Conservation (phyloP, 202 grass and related monocot species). For the Carex sylvatica region DNA sequence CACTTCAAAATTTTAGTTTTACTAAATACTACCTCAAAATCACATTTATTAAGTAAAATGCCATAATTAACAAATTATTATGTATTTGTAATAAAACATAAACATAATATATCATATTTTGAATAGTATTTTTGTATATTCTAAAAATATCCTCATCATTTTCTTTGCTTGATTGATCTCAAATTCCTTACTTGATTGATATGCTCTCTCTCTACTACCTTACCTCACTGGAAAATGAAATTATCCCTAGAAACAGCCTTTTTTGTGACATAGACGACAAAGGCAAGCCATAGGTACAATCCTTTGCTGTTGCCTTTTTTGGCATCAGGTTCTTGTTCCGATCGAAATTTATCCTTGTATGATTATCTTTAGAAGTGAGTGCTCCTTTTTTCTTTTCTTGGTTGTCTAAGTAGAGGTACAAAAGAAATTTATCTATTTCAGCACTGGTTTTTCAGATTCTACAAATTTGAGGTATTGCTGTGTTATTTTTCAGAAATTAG, state of each 20-base stretch:
- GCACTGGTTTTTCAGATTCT: neutral
- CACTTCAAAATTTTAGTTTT: too few species aligned
- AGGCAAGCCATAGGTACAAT: conserved; percentile 12
- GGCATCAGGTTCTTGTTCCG: conserved; percentile 10
- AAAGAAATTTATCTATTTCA: neutral
- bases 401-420: neutral
- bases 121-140: too few species aligned
- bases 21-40: too few species aligned
- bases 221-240: conserved; percentile 11
- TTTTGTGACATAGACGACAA: conserved; percentile 24
- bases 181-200: neutral
- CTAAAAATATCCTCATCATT: too few species aligned
- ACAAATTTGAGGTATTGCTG: neutral
- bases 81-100: too few species aligned
- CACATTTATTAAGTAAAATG: too few species aligned
- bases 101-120: too few species aligned
- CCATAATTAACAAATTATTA: too few species aligned
- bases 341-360: neutral
- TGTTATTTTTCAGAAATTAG: conserved; percentile 16
- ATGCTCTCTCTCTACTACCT: neutral
- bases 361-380: neutral
- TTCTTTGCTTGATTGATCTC: too few species aligned
- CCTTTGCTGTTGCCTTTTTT: conserved; percentile 4
- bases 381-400: neutral
- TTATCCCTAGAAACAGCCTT: conserved; percentile 2